These are phyloP conservation scores for Acanthamoeba royreba DNA, from an alignment of 208 protist genomes.

Conservation along the genomic window DNA sequence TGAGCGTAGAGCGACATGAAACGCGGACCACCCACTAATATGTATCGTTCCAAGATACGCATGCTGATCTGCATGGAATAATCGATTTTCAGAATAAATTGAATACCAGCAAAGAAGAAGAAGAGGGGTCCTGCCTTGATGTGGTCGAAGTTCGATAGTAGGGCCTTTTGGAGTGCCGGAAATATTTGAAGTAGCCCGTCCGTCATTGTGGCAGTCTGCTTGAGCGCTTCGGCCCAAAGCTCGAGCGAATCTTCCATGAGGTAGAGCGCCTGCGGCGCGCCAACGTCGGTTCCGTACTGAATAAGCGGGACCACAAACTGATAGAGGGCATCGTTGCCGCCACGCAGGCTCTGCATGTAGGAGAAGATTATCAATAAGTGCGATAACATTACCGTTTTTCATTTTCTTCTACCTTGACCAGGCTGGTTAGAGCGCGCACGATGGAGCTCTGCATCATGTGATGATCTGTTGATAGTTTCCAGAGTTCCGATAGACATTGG, in stretches of 20 bases:
- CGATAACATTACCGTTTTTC: background rate
- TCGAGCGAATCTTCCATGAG: conserved; percentile 27
- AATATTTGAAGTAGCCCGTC: background rate
- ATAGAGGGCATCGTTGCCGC: background rate
- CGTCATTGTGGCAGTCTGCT: background rate
- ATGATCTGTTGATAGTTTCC: conserved; percentile 17
- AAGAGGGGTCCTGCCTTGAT: background rate
- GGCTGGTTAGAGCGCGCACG: conserved; percentile 4
- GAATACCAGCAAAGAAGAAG: no score
- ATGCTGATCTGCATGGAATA: conserved; percentile 29
- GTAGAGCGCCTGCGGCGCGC: conserved; percentile 22
- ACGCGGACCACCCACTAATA: background rate
- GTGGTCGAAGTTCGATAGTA: conserved; percentile 20
- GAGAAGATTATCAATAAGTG: background rate
- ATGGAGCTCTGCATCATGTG: conserved; percentile 40
- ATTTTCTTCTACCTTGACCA: conserved; percentile 37
- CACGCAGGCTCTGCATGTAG: background rate
- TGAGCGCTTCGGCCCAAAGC: conserved; percentile 34
- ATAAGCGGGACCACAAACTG: conserved; percentile 40
- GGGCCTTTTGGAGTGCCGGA: background rate
- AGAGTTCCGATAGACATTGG: conserved; percentile 8
- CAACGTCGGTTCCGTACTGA: background rate
- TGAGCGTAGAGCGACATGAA: background rate
- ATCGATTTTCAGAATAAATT: no score
- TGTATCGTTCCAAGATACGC: conserved; percentile 37